Conservation (phyloP, 2,329 filamentous ascomycete species). For the Hyphodiscus sp. region DNA sequence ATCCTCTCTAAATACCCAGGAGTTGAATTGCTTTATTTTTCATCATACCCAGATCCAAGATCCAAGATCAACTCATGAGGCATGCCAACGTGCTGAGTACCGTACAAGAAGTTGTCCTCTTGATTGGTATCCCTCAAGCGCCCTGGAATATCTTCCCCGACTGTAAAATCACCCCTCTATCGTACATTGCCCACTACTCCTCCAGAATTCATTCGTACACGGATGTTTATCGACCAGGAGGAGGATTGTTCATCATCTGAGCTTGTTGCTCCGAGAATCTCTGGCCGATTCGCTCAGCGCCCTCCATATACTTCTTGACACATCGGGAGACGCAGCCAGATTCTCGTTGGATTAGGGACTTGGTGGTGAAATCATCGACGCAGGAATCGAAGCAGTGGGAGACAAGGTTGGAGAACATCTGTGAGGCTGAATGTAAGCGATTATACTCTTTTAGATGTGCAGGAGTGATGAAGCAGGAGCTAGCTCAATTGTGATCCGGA, state of each 20-base stretch:
- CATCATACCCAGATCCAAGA: neutral
- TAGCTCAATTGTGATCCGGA: neutral
- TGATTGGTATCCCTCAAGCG: neutral
- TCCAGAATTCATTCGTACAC: neutral
- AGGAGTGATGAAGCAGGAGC: neutral
- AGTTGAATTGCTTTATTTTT: neutral
- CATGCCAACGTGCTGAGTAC: neutral
- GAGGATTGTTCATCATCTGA: slow-evolving; percentile 42
- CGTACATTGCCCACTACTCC: neutral
- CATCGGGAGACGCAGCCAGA: slow-evolving; percentile 89
- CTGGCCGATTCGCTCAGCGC: slow-evolving; percentile 82
- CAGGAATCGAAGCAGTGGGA: slow-evolving; percentile 94
- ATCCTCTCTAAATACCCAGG: neutral
- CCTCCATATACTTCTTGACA: slow-evolving; percentile 93
- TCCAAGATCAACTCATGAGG: neutral
- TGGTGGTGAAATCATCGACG: slow-evolving; percentile 97
- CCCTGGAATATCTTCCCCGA: neutral
- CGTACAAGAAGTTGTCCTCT: neutral
- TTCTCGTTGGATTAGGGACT: slow-evolving; percentile 82
- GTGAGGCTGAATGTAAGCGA: slow-evolving; percentile 12
- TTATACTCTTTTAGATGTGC: neutral
- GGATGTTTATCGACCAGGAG: slow-evolving; percentile 22
- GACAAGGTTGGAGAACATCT: slow-evolving; percentile 62
- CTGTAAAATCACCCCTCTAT: neutral
- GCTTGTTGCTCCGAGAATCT: slow-evolving; percentile 72